Evolutionary conservation across 208 protist genomes (phyloP), one percentile per base, ranked within the genome.

Genomic region (Crithidia fasciculata): DNA sequence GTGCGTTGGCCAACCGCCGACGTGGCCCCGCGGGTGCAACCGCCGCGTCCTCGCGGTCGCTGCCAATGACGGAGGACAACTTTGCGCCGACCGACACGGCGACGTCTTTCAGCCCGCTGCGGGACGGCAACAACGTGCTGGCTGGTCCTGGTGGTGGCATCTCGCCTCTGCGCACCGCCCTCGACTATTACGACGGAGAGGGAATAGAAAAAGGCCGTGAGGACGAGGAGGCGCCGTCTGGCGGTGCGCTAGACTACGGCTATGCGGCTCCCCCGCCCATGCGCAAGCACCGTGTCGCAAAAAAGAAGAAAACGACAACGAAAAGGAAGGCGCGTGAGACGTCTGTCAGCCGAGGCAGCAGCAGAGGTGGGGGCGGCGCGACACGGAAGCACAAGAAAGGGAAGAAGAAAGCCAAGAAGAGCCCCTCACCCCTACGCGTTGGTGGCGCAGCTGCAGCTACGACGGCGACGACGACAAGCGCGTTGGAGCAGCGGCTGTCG

Each of bases 131-230:
- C 37, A 43, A 61, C 36, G 0, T 65, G n/a, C 41, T 84, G 40
- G 70, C 68, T 0, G 73, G 74, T n/a, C 59, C 43, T 9, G 59
- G 71, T n/a, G 69, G 69, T 8, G 66, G 66, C 71, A 72, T 80
- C 15, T 72, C 69, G 4, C 75, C 75, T 0, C 67, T 80, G 44
- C 67, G 75, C 5, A 37, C 56, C 19, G 3, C 60, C 44, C 56
- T 53, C 62, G 62, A 50, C 37, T 43, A 54, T 56, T 56, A 74
- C 52, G 63, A 15, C 13, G 40, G 19, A 44, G 19, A 49, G 9
- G 44, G 7, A 28, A 28, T 49, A 49, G 9, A 13, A 8, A 8
- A 5, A 55, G 6, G 13, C 8, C 19, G 5, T 19, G n/a, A 60
- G 7, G 41, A 50, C 61, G 6, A 43, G 19, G 62, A 15, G 5